Conservation (phyloP, 225 moss, liverwort and hornwort genomes). For the Antitrichia curtipendula region DNA sequence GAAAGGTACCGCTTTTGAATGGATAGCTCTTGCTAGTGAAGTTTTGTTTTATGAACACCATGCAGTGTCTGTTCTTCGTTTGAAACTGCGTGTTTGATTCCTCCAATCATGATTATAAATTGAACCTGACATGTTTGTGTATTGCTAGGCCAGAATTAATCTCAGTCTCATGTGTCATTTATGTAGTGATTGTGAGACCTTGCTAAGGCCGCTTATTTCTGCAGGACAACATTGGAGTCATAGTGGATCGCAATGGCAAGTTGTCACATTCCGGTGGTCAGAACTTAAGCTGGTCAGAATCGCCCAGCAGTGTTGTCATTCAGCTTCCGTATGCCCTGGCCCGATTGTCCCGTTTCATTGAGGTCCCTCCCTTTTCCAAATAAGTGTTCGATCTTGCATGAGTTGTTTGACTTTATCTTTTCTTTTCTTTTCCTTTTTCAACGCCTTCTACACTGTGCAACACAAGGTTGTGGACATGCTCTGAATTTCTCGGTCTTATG, state of each 20-base stretch:
- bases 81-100: not conserved
- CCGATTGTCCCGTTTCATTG: slow-evolving; percentile 76
- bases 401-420: not conserved
- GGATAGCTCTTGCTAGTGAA: not conserved
- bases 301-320: slow-evolving; percentile 67
- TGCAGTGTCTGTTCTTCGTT: not conserved
- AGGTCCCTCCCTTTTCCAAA: slow-evolving; percentile 31
- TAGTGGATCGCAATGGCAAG: slow-evolving; percentile 81
- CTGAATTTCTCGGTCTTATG: not conserved
- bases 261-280: slow-evolving; percentile 65
- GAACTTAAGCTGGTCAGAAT: slow-evolving; percentile 91
- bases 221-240: slow-evolving; percentile 95
- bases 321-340: slow-evolving; percentile 87
- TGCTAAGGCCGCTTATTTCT: not conserved
- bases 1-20: slow-evolving; percentile 37
- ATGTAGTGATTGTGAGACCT: not conserved
- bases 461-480: not conserved
- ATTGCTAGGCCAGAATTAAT: not conserved
- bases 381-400: not conserved
- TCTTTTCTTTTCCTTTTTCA: not conserved
- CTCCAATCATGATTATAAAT: not conserved
- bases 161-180: not conserved
- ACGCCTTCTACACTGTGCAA: not conserved
- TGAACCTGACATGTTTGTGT: not conserved
- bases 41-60: not conserved